Percentiles rank a stretch among this genome's conserved stretches.
phyloP scores from a whole-genome alignment of 305 asterid species.

The Fraxinus xanthoxyloides region DNA sequence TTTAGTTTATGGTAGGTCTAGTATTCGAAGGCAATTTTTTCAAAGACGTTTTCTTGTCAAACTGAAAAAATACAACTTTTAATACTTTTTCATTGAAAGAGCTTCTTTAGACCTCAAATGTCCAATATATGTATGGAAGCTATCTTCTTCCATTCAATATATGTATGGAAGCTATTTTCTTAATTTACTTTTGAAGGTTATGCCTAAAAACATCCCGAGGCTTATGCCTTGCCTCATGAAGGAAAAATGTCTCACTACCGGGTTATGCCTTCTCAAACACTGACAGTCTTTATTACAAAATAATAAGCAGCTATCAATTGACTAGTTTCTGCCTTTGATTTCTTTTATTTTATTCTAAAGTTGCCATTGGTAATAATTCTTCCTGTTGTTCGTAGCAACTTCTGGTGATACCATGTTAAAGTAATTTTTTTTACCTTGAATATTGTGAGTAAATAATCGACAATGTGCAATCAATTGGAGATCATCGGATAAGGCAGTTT shows the following conservation, averaged over 20 bases:
- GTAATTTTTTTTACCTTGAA: neutral
- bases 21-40: neutral
- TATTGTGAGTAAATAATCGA: neutral
- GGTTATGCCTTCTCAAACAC: neutral
- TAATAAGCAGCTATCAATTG: neutral
- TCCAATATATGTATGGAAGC: neutral
- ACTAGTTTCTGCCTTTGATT: neutral
- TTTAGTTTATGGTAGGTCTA: neutral
- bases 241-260: neutral
- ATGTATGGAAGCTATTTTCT: neutral
- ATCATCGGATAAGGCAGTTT: neutral
- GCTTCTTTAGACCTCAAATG: neutral
- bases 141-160: neutral
- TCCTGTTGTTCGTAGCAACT: neutral
- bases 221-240: neutral
- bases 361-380: neutral
- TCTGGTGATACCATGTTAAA: neutral
- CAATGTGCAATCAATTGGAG: neutral
- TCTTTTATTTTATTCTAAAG: neutral
- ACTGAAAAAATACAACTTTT: neutral
- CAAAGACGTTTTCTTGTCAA: neutral
- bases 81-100: neutral
- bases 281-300: neutral
- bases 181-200: neutral
- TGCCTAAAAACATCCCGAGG: neutral